A percentile compares a stretch with the other conserved stretches of the same genome.
Evolutionary conservation across 2,329 filamentous ascomycete genomes (phyloP).

Genomic region (Paracoccidioides lutzii): DNA sequence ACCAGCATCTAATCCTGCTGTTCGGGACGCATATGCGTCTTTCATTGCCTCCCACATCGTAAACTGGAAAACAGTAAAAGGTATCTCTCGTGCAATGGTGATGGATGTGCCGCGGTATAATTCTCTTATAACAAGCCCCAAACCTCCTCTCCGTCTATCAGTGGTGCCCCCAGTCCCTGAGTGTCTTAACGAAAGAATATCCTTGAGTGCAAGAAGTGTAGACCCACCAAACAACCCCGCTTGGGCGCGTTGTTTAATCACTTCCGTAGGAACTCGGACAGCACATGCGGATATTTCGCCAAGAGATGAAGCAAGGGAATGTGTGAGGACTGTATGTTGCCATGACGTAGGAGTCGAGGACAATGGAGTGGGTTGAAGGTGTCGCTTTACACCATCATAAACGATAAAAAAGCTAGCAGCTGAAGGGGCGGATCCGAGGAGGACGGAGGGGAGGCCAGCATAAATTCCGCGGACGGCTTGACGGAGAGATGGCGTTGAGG

Average conservation of each 20-base stretch:
- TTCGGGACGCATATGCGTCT: slow-evolving; percentile 31
- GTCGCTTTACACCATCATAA: slow-evolving; percentile 63
- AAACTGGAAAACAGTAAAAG: slow-evolving; percentile 95
- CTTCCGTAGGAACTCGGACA: slow-evolving; percentile 86
- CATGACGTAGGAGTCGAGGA: slow-evolving; percentile 21
- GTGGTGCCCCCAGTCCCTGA: slow-evolving; percentile 14
- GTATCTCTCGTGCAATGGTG: slow-evolving; percentile 89
- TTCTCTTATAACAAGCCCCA: slow-evolving; percentile 57
- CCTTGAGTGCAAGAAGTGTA: slow-evolving; percentile 51
- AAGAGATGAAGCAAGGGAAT: slow-evolving; percentile 74
- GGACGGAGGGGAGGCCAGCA: slow-evolving; percentile 74
- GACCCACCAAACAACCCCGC: slow-evolving; percentile 66
- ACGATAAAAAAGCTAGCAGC: slow-evolving; percentile 96
- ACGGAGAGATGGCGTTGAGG: slow-evolving; percentile 48
- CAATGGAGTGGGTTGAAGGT: slow-evolving; percentile 28
- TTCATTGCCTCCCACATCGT: slow-evolving; percentile 94
- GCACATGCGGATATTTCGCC: slow-evolving; percentile 90
- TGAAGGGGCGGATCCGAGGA: slow-evolving; percentile 83
- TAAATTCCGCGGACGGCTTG: slow-evolving; percentile 90
- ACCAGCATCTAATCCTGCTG: slow-evolving; percentile 28
- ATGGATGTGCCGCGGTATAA: slow-evolving; percentile 86
- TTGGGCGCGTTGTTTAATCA: slow-evolving; percentile 93
- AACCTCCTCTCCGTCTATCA: slow-evolving; percentile 21
- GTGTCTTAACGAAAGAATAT: slow-evolving; percentile 49
- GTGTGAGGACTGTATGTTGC: slow-evolving; percentile 36